Evolutionary conservation across 2,329 filamentous ascomycete species (phyloP).

Genomic region (Pseudopyricularia cyperi): DNA sequence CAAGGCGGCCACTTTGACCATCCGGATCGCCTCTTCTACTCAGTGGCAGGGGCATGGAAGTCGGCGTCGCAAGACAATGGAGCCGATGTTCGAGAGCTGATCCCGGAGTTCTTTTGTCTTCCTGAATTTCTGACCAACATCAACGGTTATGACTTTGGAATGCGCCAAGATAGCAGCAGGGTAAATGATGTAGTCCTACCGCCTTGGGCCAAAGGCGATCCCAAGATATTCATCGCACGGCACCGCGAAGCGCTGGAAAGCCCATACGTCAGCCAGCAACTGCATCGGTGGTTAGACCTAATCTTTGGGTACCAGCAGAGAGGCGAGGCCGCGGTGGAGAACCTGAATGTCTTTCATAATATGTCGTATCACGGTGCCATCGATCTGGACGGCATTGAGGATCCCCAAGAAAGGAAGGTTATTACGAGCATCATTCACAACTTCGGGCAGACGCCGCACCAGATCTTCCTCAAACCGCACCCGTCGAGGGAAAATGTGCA

Average conservation of each 20-base stretch:
- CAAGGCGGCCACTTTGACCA: slow-evolving; percentile 97
- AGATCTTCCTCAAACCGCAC: slow-evolving; percentile 78
- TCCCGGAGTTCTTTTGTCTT: slow-evolving; percentile 93
- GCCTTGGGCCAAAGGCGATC: slow-evolving; percentile 92
- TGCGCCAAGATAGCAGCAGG: slow-evolving; percentile 61
- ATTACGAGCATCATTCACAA: slow-evolving; percentile 97
- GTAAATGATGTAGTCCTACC: slow-evolving; percentile 86
- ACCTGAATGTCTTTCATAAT: slow-evolving; percentile 90
- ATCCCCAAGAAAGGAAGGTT: slow-evolving; percentile 73
- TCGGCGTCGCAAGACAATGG: slow-evolving; percentile 84
- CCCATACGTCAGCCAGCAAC: slow-evolving; percentile 74
- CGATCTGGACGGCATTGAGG: slow-evolving; percentile 80
- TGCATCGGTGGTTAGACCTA: slow-evolving; percentile 93
- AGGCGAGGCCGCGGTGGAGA: slow-evolving; percentile 82
- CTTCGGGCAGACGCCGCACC: slow-evolving; percentile 93
- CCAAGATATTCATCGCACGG: slow-evolving; percentile 88
- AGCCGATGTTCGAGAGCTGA: slow-evolving; percentile 87
- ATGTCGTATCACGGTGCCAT: slow-evolving; percentile 90
- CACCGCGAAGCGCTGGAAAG: slow-evolving; percentile 93
- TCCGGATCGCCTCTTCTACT: slow-evolving; percentile 89
- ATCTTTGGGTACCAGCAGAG: slow-evolving; percentile 91
- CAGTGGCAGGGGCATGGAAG: slow-evolving; percentile 78
- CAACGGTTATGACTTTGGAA: slow-evolving; percentile 88
- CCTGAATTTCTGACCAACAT: slow-evolving; percentile 91
- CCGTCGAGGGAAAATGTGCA: slow-evolving; percentile 58